A percentile compares a stretch with the other conserved stretches of the same genome.
These are phyloP conservation scores for Neofusicoccum umdonicola DNA, from an alignment of 2,329 filamentous ascomycete species.

Conservation along the genomic window DNA sequence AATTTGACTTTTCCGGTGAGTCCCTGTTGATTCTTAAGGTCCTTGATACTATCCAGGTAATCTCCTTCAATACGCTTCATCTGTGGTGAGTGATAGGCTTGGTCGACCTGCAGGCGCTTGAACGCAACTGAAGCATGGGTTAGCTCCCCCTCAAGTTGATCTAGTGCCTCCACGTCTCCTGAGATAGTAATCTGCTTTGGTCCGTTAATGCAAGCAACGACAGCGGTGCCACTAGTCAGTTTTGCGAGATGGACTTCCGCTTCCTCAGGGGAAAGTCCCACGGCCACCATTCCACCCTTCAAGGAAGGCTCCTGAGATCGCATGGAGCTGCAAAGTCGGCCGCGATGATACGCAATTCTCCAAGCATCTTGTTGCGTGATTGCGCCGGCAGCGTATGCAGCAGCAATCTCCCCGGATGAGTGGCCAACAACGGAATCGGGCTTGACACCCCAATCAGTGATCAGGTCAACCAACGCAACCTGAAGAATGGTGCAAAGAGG, in stretches of 20 bases:
- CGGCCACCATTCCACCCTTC: conserved; percentile 27
- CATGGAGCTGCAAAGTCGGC: background rate
- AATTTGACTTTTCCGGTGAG: no score
- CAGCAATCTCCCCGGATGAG: conserved; percentile 20
- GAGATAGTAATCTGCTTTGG: conserved; percentile 13
- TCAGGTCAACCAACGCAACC: conserved; percentile 14
- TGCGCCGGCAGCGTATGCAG: conserved; percentile 18
- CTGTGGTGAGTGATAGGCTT: conserved; percentile 22
- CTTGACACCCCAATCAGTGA: conserved; percentile 12
- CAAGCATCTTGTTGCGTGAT: conserved; percentile 17
- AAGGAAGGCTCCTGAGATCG: no score
- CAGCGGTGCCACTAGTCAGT: conserved; percentile 15
- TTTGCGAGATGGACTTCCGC: conserved; percentile 14
- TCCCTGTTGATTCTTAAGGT: no score
- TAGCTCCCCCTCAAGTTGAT: background rate
- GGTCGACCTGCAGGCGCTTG: conserved; percentile 19
- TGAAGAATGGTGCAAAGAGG: conserved; percentile 18
- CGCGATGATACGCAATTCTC: conserved; percentile 16
- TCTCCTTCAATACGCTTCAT: conserved; percentile 17
- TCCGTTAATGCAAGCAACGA: conserved; percentile 22
- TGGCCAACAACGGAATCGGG: conserved; percentile 7
- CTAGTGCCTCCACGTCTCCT: background rate
- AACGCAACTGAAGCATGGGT: conserved; percentile 17
- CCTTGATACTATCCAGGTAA: conserved; percentile 14
- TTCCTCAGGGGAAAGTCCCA: conserved; percentile 20